Percentiles rank a stretch among this genome's conserved stretches.
Evolutionary conservation across 768 basidiomycete species (phyloP).

Genomic region (Dendrothele bispora): DNA sequence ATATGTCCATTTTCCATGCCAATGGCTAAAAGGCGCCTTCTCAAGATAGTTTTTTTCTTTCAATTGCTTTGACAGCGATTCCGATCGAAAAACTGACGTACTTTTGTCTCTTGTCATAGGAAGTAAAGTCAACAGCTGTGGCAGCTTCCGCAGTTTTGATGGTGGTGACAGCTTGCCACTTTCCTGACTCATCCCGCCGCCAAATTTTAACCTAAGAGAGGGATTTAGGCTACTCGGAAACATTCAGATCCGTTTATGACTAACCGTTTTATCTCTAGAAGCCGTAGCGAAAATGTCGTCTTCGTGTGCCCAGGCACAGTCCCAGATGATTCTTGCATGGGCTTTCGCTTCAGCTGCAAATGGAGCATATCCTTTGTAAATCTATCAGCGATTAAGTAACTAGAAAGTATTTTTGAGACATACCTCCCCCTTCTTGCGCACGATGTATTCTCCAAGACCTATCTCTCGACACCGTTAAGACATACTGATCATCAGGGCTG

Average conservation of each 20-base stretch:
- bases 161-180: constrained; percentile 60
- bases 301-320: constrained; percentile 83
- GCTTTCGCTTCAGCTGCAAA: constrained; percentile 69
- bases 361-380: constrained; percentile 53
- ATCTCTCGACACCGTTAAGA: constrained; percentile 89
- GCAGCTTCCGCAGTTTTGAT: constrained; percentile 76
- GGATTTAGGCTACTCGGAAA: neutral
- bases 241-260: constrained; percentile 14
- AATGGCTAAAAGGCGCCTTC: constrained; percentile 65
- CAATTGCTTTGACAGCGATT: constrained; percentile 9
- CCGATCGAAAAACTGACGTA: constrained; percentile 18
- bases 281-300: constrained; percentile 87
- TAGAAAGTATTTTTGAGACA: constrained; percentile 10
- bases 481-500: constrained; percentile 76
- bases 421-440: constrained; percentile 41
- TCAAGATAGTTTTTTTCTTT: no score
- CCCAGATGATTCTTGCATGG: constrained; percentile 94
- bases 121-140: constrained; percentile 75
- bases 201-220: constrained; percentile 78
- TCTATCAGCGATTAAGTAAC: neutral
- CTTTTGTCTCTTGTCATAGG: constrained; percentile 38
- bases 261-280: constrained; percentile 91
- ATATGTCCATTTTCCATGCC: constrained; percentile 86
- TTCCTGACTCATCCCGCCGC: constrained; percentile 39
- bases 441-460: constrained; percentile 87